These are phyloP conservation scores for Endocladia muricata DNA, from an alignment of 31 red algal genomes.

Conservation along the genomic window DNA sequence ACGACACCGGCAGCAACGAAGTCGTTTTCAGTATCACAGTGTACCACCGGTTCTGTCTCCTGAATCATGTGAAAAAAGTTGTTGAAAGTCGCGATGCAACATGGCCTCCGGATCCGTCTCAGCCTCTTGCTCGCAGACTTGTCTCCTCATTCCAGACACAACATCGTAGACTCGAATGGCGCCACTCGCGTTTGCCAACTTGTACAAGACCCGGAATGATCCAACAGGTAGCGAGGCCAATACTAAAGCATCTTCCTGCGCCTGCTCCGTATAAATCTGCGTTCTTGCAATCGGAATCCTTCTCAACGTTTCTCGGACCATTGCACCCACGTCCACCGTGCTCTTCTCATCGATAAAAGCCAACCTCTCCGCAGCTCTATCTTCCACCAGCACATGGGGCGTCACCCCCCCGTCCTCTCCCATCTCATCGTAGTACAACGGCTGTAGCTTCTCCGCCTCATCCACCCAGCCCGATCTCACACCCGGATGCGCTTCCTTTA, in stretches of 20 bases:
- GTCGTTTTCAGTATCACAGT: too few relatives aligned
- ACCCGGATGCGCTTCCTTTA: neutral
- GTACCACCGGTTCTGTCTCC: neutral
- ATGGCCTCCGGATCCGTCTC: constrained; percentile 41
- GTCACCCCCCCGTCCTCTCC: neutral
- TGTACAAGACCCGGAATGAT: constrained; percentile 52
- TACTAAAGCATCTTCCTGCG: neutral
- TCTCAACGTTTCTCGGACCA: constrained; percentile 37
- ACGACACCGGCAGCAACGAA: too few relatives aligned
- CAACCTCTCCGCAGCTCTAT: neutral
- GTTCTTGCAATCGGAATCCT: constrained; percentile 1
- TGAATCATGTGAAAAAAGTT: neutral
- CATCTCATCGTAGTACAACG: constrained; percentile 67
- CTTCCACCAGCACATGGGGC: neutral
- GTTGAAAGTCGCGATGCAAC: constrained; percentile 51
- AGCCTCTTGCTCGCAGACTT: constrained; percentile 43
- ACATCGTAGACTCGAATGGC: constrained; percentile 28
- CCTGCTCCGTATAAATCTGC: neutral
- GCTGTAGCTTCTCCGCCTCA: constrained; percentile 32
- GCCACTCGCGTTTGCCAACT: neutral
- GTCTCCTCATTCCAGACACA: constrained; percentile 54
- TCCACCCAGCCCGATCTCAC: constrained; percentile 61
- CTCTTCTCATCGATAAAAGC: constrained; percentile 47
- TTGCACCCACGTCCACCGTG: constrained; percentile 25
- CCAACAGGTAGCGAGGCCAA: constrained; percentile 41